Evolutionary conservation across 2,329 filamentous ascomycete genomes (phyloP), one percentile per base, ranked within the genome.

Genomic region (Alternaria burnsii): DNA sequence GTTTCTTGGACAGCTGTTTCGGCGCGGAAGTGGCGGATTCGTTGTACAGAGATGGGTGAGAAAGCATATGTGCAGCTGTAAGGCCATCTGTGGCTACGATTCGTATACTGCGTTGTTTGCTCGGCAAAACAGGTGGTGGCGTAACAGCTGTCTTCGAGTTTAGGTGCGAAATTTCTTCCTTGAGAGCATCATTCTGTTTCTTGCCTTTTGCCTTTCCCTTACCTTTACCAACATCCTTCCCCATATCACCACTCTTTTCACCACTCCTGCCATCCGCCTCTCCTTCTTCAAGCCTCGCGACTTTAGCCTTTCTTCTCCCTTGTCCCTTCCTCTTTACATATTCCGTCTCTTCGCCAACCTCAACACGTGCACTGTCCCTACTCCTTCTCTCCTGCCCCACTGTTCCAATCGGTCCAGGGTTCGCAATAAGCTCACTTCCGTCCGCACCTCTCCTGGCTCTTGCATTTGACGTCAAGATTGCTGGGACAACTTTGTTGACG

Each of bases 401-500:
- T 12, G 20, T 32, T n/a, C 52, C 52, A 3, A 41, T 58, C 61
- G 68, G 47, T 55, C 60, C 52, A 41, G 81, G 81, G 56, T 83
- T 76, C 48, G 72, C 71, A 22, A 83, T 77, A 34, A 89, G 76
- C 65, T 87, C 83, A 1, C 84, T 82, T 0, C 78, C 73, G 1
- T 87, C 82, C 30, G 85, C 78, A 1, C 87, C 87, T 44, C 79
- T 79, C n/a, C 82, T 82, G 0, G 87, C 87, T 51, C 86, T 82
- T 14, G 85, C 78, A 65, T 86, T 84, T 3, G 83, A 81, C 0
- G 80, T 75, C 2, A 89, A 76, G 9, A 89, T 76, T 0, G 84
- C 78, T 2, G 88, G 88, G 11, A 90, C 84, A n/a, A 82, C 79
- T 68, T 85, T 85, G 73, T 88, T 88, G 60, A 89, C 75, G 3